Percentiles rank a stretch among this genome's conserved stretches.
phyloP scores from a whole-genome alignment of 2,329 filamentous ascomycete species.

The Colletotrichum limetticola region DNA sequence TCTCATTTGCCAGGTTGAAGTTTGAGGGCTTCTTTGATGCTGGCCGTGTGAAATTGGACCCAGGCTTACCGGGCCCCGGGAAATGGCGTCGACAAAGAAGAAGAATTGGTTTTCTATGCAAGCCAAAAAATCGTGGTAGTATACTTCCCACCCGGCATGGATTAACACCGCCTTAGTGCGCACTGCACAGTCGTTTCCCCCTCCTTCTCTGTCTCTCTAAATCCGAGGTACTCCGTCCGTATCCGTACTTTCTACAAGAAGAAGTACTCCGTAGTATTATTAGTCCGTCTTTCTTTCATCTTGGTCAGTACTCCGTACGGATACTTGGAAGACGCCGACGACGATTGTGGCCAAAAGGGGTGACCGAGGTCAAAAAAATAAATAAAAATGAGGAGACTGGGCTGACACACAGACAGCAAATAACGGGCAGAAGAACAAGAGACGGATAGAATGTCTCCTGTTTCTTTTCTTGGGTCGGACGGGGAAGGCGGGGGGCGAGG shows the following conservation, averaged over 20 bases:
- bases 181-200: not conserved
- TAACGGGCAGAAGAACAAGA: conserved; percentile 6
- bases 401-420: conserved; percentile 22
- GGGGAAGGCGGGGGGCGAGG: conserved; percentile 2
- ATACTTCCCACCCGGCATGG: not conserved
- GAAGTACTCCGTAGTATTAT: not conserved
- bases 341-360: not conserved
- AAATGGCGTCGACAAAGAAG: conserved; percentile 9
- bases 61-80: conserved; percentile 4
- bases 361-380: not conserved
- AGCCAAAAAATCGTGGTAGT: conserved; percentile 1
- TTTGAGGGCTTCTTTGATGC: conserved; percentile 11
- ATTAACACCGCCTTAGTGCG: not conserved
- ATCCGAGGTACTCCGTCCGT: not conserved
- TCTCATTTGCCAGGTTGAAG: conserved; percentile 21
- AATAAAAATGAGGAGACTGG: conserved; percentile 1
- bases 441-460: conserved; percentile 16
- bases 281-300: not conserved
- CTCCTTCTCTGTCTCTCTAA: not conserved
- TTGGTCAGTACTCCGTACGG: not conserved
- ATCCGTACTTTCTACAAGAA: not conserved
- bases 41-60: conserved; percentile 17
- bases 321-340: not conserved
- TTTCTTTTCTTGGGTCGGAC: conserved; percentile 24
- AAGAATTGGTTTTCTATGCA: not conserved